Evolutionary conservation across 371 early-diverging fungal genomes (phyloP).

Genomic region (Cladochytrium tenue): DNA sequence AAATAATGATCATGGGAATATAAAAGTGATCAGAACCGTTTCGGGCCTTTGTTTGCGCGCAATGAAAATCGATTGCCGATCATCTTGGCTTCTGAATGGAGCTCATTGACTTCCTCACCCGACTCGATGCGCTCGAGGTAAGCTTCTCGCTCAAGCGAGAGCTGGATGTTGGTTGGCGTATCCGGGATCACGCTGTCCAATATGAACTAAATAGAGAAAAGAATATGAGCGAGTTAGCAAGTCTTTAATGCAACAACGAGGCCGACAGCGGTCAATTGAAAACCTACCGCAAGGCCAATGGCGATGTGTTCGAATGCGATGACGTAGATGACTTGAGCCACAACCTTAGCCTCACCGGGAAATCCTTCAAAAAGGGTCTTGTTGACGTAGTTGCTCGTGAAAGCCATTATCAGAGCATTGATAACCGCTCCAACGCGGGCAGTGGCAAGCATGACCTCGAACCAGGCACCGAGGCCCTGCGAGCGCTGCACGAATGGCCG

Average conservation of each 20-base stretch:
- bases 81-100: too few relatives aligned
- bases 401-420: conserved; percentile 56
- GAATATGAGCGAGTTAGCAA: conserved; percentile 2
- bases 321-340: conserved; percentile 44
- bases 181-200: conserved; percentile 48
- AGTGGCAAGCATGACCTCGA: conserved; percentile 39
- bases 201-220: conserved; percentile 18
- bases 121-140: conserved; percentile 38
- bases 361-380: conserved; percentile 18
- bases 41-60: too few relatives aligned
- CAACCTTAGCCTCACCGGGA: conserved; percentile 19
- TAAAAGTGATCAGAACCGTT: too few relatives aligned
- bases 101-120: conserved; percentile 8
- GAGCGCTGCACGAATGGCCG: conserved; percentile 44
- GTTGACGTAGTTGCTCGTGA: conserved; percentile 33
- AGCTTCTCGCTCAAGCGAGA: conserved; percentile 47
- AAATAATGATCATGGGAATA: too few relatives aligned
- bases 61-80: too few relatives aligned
- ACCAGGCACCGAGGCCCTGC: conserved; percentile 54
- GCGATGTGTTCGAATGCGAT: conserved; percentile 48
- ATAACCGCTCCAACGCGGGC: conserved; percentile 44
- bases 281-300: conserved; percentile 13
- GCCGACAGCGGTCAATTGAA: not conserved
- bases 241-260: not conserved
- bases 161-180: conserved; percentile 40